These are phyloP conservation scores for Stenocarpella maydis DNA, from an alignment of 2,329 filamentous ascomycete species.

Conservation along the genomic window DNA sequence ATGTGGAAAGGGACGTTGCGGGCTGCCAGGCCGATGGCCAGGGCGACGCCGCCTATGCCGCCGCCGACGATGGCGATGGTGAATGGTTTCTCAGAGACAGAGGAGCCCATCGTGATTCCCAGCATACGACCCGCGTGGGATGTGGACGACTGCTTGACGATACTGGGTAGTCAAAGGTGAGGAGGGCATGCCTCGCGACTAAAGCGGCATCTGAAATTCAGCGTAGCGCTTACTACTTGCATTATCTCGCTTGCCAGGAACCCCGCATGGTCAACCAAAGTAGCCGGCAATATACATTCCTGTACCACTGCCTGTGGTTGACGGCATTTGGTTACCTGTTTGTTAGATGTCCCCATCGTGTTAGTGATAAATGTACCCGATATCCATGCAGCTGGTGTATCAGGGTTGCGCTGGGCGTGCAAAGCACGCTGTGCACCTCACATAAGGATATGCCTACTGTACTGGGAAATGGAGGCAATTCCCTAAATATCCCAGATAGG, in stretches of 20 bases:
- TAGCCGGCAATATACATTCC: not conserved
- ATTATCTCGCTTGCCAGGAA: not conserved
- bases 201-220: not conserved
- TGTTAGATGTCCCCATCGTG: not conserved
- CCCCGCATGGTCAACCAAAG: slow-evolving; percentile 9
- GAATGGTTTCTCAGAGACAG: slow-evolving; percentile 14
- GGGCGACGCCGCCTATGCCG: slow-evolving; percentile 63
- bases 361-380: not conserved
- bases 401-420: too few relatives aligned
- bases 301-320: not conserved
- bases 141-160: not conserved
- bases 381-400: not conserved
- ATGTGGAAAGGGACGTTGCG: slow-evolving; percentile 50
- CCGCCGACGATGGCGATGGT: slow-evolving; percentile 64
- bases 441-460: too few relatives aligned
- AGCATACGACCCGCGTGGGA: too few relatives aligned
- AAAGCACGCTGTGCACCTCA: too few relatives aligned
- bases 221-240: not conserved
- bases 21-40: slow-evolving; percentile 58
- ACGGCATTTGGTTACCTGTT: not conserved
- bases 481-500: too few relatives aligned
- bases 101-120: not conserved
- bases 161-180: not conserved
- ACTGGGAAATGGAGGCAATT: too few relatives aligned
- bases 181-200: not conserved